phyloP scores from a whole-genome alignment of 148 eudicot species.

The Camellia japonica region DNA sequence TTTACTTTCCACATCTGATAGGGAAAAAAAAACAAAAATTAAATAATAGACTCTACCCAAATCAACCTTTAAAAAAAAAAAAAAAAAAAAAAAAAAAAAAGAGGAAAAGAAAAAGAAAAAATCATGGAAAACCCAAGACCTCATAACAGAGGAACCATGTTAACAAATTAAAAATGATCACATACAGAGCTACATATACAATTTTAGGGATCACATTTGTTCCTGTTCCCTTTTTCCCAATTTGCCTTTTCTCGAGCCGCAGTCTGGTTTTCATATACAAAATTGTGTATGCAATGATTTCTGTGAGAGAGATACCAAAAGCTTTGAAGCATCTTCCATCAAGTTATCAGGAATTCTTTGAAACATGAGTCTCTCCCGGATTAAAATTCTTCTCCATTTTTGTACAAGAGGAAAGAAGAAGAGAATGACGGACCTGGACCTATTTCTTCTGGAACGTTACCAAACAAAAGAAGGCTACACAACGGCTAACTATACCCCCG shows the following conservation, averaged over 20 bases:
- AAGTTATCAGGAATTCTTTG: neutral
- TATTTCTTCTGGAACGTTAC: constrained; percentile 71
- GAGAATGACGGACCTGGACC: neutral
- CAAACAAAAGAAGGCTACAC: constrained; percentile 62
- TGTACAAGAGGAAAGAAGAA: constrained; percentile 6
- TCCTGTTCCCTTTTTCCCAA: neutral
- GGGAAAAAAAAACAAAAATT: no score
- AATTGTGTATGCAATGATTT: neutral
- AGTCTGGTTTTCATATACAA: constrained; percentile 8
- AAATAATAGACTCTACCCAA: no score
- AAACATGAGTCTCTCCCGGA: neutral
- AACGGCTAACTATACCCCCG: constrained; percentile 49
- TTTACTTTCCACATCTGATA: no score
- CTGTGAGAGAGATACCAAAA: neutral
- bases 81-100: no score
- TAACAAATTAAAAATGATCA: neutral
- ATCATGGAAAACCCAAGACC: neutral
- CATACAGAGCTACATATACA: neutral
- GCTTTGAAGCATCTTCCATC: neutral
- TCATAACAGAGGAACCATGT: neutral
- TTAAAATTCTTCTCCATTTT: neutral
- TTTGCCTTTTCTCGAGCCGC: neutral
- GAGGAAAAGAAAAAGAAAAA: no score
- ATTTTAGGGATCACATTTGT: neutral
- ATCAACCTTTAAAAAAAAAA: no score